Evolutionary conservation across 805 yeast species (phyloP).

Genomic region (Ascoidea asiatica): DNA sequence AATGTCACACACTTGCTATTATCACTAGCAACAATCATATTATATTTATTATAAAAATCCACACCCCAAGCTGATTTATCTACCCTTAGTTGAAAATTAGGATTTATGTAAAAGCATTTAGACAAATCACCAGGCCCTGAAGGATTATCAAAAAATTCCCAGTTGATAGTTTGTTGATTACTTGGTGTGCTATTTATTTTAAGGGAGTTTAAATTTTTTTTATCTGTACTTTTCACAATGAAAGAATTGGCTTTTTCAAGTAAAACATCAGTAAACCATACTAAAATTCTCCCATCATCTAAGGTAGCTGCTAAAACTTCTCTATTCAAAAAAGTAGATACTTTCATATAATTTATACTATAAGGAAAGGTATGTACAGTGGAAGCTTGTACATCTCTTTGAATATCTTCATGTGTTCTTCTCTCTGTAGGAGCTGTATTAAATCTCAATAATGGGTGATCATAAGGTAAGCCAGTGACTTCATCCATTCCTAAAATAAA

Average conservation of each 20-base stretch:
- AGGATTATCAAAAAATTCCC: not conserved
- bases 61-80: constrained; percentile 51
- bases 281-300: constrained; percentile 40
- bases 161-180: not conserved
- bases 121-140: constrained; percentile 10
- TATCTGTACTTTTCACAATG: not conserved
- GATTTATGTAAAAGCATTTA: constrained; percentile 12
- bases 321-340: constrained; percentile 20
- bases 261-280: constrained; percentile 23
- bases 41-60: constrained; percentile 24
- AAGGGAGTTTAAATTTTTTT: not conserved
- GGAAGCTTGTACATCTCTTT: constrained; percentile 25
- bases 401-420: constrained; percentile 12
- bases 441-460: constrained; percentile 18
- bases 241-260: constrained; percentile 8
- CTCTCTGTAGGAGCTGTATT: constrained; percentile 29
- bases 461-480: constrained; percentile 15
- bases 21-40: constrained; percentile 36
- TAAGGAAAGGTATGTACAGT: constrained; percentile 45
- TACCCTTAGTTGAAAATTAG: constrained; percentile 20
- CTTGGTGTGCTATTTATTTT: not conserved
- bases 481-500: constrained; percentile 21
- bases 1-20: constrained; percentile 34
- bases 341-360: constrained; percentile 36
- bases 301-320: constrained; percentile 34